A percentile compares a stretch with the other conserved stretches of the same genome.
These are phyloP conservation scores for Diaporthe australafricana DNA, from an alignment of 2,329 filamentous ascomycete species.

Conservation along the genomic window DNA sequence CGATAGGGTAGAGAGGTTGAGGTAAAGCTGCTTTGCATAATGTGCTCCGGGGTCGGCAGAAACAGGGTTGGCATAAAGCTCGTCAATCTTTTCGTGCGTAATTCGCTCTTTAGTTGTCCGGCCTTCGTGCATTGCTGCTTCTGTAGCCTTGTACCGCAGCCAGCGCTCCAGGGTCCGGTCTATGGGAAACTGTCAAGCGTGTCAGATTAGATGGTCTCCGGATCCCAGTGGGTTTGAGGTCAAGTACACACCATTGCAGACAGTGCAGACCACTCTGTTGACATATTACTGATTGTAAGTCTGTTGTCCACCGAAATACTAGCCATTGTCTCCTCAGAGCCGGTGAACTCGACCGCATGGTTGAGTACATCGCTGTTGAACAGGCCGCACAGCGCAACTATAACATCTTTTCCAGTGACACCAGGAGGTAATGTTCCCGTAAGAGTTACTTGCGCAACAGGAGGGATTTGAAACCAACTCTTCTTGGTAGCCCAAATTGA, in stretches of 20 bases:
- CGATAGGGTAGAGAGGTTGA: constrained; percentile 85
- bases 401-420: constrained; percentile 94
- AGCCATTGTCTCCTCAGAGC: constrained; percentile 79
- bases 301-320: constrained; percentile 80
- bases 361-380: constrained; percentile 92
- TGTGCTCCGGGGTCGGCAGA: constrained; percentile 79
- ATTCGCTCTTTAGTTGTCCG: constrained; percentile 68
- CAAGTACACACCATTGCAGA: constrained; percentile 23
- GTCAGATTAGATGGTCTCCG: background rate
- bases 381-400: constrained; percentile 86
- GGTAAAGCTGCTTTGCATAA: constrained; percentile 86
- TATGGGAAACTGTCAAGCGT: constrained; percentile 74
- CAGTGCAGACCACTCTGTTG: constrained; percentile 73
- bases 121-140: constrained; percentile 69
- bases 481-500: constrained; percentile 84
- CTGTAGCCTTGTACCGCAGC: constrained; percentile 82
- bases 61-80: constrained; percentile 75
- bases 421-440: constrained; percentile 80
- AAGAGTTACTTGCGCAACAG: constrained; percentile 83
- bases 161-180: constrained; percentile 78
- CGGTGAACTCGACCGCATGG: constrained; percentile 89
- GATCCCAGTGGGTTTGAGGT: background rate
- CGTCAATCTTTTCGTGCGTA: constrained; percentile 78
- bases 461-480: constrained; percentile 92
- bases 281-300: constrained; percentile 83